These are phyloP conservation scores for Starmerella gropengiesseri DNA, from an alignment of 805 yeast species.

Conservation along the genomic window DNA sequence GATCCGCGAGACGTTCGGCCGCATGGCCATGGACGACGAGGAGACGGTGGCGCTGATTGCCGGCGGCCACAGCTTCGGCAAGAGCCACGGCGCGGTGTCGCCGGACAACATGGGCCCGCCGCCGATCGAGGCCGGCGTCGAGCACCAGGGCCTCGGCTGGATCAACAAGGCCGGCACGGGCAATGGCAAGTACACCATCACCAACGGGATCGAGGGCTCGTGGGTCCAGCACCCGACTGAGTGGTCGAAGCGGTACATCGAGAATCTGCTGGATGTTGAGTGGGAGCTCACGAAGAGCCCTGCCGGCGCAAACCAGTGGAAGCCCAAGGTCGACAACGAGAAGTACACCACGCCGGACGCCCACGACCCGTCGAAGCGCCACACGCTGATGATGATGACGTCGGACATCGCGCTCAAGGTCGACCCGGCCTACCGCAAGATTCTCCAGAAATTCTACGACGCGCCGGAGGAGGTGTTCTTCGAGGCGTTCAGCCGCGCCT, in stretches of 20 bases:
- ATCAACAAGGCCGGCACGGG: constrained; percentile 16
- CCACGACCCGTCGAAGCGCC: constrained; percentile 11
- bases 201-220: constrained; percentile 21
- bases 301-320: constrained; percentile 20
- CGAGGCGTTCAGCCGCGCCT: constrained; percentile 9
- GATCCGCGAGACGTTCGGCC: constrained; percentile 19
- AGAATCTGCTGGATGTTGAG: constrained; percentile 15
- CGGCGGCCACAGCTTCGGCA: constrained; percentile 22
- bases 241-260: constrained; percentile 15
- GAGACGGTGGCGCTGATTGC: constrained; percentile 22
- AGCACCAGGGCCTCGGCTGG: constrained; percentile 22
- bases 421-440: constrained; percentile 9
- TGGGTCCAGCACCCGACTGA: constrained; percentile 15
- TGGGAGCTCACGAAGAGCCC: constrained; percentile 15
- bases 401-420: constrained; percentile 15
- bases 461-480: constrained; percentile 8
- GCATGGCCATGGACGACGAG: constrained; percentile 22
- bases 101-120: constrained; percentile 15
- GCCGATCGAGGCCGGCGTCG: constrained; percentile 17
- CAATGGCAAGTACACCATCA: constrained; percentile 19
- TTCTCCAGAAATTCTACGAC: constrained; percentile 8
- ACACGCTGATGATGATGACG: constrained; percentile 18
- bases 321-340: constrained; percentile 6
- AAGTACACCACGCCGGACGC: constrained; percentile 18
- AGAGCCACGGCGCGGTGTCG: constrained; percentile 20